A percentile compares a stretch with the other conserved stretches of the same genome.
Evolutionary conservation across 192 early-diverging fungal species (phyloP).

Genomic region (Allomyces macrogynus): DNA sequence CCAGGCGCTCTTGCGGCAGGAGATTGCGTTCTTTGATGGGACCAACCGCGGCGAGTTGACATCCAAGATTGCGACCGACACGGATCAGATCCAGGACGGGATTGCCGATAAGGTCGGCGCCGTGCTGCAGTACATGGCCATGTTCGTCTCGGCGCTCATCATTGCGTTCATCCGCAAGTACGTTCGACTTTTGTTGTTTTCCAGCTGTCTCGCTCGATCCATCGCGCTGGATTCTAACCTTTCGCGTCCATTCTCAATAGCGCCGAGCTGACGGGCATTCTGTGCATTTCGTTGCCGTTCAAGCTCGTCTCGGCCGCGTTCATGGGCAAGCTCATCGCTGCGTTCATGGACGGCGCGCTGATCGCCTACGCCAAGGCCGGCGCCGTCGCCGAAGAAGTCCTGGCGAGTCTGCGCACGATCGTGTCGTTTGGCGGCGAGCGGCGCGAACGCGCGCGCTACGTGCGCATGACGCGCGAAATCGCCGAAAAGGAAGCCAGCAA

Average conservation of each 20-base stretch:
- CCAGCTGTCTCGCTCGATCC: too few relatives aligned
- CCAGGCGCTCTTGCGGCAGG: constrained; percentile 16
- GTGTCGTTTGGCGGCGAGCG: constrained; percentile 60
- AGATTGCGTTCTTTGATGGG: constrained; percentile 24
- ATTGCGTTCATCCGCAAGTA: neutral
- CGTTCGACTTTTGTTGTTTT: neutral
- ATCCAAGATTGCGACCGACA: constrained; percentile 22
- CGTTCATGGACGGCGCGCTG: constrained; percentile 23
- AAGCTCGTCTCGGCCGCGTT: constrained; percentile 27
- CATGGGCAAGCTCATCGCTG: constrained; percentile 31
- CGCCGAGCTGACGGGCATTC: constrained; percentile 4
- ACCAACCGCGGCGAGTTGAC: constrained; percentile 24
- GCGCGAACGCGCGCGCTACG: constrained; percentile 46
- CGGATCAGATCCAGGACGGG: constrained; percentile 23
- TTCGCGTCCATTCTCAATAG: constrained; percentile 5
- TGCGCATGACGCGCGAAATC: constrained; percentile 24
- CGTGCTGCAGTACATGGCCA: constrained; percentile 13
- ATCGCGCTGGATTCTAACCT: too few relatives aligned
- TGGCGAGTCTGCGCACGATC: constrained; percentile 71
- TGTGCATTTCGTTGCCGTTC: constrained; percentile 41
- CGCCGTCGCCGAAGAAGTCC: constrained; percentile 63
- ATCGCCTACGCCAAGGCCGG: constrained; percentile 68
- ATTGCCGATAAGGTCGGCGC: constrained; percentile 28
- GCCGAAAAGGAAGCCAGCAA: constrained; percentile 41
- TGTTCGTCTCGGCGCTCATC: neutral